Conservation (phyloP, 2,329 filamentous ascomycete species). For the Cadophora luteo-olivacea region DNA sequence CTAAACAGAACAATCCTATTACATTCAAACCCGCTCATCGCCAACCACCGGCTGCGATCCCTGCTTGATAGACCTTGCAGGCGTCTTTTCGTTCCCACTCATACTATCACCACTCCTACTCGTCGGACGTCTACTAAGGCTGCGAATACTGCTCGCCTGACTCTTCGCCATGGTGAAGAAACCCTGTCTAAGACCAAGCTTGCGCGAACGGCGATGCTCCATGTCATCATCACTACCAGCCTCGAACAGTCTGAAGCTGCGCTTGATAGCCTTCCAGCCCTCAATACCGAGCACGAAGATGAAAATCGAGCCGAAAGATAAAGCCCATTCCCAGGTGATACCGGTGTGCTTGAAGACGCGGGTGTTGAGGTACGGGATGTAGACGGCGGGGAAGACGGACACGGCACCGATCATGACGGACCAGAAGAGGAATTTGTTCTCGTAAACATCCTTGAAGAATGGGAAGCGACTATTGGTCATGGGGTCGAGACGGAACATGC, state of each 20-base stretch:
- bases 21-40: constrained; percentile 6
- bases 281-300: constrained; percentile 68
- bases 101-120: constrained; percentile 16
- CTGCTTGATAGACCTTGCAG: constrained; percentile 3
- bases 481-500: constrained; percentile 63
- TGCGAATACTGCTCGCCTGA: constrained; percentile 18
- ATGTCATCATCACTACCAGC: constrained; percentile 37
- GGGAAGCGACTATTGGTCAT: constrained; percentile 46
- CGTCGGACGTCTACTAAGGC: constrained; percentile 6
- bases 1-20: neutral
- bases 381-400: constrained; percentile 63
- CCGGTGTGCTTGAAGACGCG: constrained; percentile 66
- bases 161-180: constrained; percentile 45
- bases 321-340: constrained; percentile 70
- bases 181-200: constrained; percentile 42
- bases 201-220: constrained; percentile 22
- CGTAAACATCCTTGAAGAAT: constrained; percentile 52
- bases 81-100: constrained; percentile 12
- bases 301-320: constrained; percentile 61
- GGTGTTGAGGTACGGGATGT: constrained; percentile 70
- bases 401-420: constrained; percentile 59
- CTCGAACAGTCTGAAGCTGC: constrained; percentile 45
- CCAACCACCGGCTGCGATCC: constrained; percentile 10
- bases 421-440: constrained; percentile 68
- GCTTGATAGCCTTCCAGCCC: constrained; percentile 67